phyloP scores from a whole-genome alignment of 257 asterid species.

The Cordia subcordata region DNA sequence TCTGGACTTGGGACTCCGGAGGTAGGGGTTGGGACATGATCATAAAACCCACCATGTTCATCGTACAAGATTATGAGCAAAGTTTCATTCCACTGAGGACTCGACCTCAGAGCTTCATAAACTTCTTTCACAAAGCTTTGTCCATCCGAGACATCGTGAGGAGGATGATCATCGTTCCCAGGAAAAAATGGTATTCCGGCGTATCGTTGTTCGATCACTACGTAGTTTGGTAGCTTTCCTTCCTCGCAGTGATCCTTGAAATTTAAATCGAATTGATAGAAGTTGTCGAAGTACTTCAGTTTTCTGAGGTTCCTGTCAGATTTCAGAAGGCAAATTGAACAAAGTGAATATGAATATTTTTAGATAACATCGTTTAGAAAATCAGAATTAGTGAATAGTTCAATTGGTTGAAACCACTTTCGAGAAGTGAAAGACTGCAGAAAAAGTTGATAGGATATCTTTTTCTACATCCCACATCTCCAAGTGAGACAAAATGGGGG shows the following conservation, averaged over 20 bases:
- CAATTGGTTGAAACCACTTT: too few relatives aligned
- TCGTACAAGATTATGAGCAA: slow-evolving; percentile 52
- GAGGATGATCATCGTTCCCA: slow-evolving; percentile 77
- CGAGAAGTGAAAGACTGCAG: too few relatives aligned
- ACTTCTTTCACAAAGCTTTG: slow-evolving; percentile 55
- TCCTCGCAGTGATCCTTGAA: slow-evolving; percentile 65
- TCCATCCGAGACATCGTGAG: slow-evolving; percentile 65
- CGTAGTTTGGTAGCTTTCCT: slow-evolving; percentile 73
- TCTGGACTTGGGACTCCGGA: slow-evolving; percentile 63
- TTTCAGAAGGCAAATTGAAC: background rate
- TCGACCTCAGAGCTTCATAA: slow-evolving; percentile 56
- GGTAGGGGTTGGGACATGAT: slow-evolving; percentile 64
- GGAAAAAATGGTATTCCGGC: slow-evolving; percentile 45
- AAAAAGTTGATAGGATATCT: too few relatives aligned
- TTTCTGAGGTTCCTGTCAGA: slow-evolving; percentile 53
- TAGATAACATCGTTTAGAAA: too few relatives aligned
- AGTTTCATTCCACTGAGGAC: slow-evolving; percentile 70
- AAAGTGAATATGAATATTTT: too few relatives aligned
- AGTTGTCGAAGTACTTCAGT: slow-evolving; percentile 53
- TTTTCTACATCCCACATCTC: too few relatives aligned
- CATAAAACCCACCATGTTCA: slow-evolving; percentile 77
- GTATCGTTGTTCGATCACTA: slow-evolving; percentile 60
- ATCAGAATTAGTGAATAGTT: too few relatives aligned
- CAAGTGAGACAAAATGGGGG: too few relatives aligned
- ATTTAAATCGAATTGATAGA: slow-evolving; percentile 52